phyloP scores from a whole-genome alignment of 345 rosid species.

The Aquilaria sinensis region DNA sequence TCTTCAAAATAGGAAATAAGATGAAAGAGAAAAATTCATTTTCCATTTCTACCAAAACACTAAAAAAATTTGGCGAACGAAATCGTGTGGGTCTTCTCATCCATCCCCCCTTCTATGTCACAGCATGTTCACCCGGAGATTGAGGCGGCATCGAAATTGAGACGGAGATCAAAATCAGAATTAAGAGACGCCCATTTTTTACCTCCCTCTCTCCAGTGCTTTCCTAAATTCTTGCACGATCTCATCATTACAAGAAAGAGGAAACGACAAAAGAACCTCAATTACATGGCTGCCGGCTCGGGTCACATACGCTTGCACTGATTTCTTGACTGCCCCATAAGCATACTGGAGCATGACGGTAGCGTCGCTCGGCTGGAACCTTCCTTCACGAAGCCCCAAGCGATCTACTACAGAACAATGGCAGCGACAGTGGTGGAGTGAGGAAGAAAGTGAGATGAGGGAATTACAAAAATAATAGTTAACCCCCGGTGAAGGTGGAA shows the following conservation, averaged over 20 bases:
- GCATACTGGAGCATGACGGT: constrained; percentile 88
- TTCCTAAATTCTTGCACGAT: constrained; percentile 51
- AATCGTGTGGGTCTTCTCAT: no score
- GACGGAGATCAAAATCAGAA: no score
- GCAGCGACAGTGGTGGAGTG: constrained; percentile 73
- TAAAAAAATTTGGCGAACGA: no score
- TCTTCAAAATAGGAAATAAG: no score
- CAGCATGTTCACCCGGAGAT: no score
- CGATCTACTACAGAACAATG: constrained; percentile 60
- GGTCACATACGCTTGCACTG: constrained; percentile 77
- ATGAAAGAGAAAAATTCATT: no score
- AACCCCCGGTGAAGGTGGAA: not conserved
- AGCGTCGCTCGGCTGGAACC: constrained; percentile 56
- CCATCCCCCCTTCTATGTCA: no score
- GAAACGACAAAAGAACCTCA: constrained; percentile 83
- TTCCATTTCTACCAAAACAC: no score
- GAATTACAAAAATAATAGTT: constrained; percentile 3
- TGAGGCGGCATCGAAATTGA: no score
- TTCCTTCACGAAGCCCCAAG: constrained; percentile 71
- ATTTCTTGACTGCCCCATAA: constrained; percentile 76
- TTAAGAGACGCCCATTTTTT: constrained; percentile 29
- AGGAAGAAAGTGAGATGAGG: not conserved
- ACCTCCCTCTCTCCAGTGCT: constrained; percentile 59
- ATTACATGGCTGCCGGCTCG: constrained; percentile 82
- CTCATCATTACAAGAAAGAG: constrained; percentile 56